These are phyloP conservation scores for Aspergillus heteromorphus DNA, from an alignment of 495 filamentous ascomycete genomes.

Conservation along the genomic window DNA sequence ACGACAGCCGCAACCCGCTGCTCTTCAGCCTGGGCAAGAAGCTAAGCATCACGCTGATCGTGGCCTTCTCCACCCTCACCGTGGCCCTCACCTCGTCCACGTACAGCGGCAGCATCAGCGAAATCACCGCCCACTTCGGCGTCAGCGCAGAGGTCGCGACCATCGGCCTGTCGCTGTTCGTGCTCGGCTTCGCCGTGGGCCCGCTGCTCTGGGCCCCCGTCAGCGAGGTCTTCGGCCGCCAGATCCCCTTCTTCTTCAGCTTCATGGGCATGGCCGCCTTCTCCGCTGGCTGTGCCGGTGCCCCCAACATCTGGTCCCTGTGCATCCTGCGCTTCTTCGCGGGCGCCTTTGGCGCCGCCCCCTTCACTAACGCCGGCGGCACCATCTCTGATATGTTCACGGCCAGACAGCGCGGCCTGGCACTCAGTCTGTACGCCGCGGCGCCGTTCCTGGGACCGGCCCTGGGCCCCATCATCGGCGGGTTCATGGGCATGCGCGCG, in stretches of 20 bases:
- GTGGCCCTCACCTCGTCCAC: background rate
- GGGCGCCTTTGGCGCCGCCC: background rate
- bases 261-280: background rate
- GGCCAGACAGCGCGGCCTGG: background rate
- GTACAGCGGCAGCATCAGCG: conserved; percentile 1
- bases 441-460: background rate
- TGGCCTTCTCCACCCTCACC: background rate
- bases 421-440: background rate
- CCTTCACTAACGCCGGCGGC: background rate
- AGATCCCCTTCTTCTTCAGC: background rate
- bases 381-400: background rate
- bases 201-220: background rate
- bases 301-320: background rate
- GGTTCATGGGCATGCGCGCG: background rate
- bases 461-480: conserved; percentile 1
- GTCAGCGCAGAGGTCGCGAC: background rate
- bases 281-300: background rate
- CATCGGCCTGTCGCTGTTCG: background rate
- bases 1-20: background rate
- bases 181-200: background rate
- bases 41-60: background rate
- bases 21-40: background rate
- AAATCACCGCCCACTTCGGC: background rate
- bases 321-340: conserved; percentile 1
- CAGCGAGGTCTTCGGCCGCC: background rate